Percentiles rank a stretch among this genome's conserved stretches.
Conservation (phyloP, 768 basidiomycete species). For the Cystobasidiopsis lactophilus region DNA sequence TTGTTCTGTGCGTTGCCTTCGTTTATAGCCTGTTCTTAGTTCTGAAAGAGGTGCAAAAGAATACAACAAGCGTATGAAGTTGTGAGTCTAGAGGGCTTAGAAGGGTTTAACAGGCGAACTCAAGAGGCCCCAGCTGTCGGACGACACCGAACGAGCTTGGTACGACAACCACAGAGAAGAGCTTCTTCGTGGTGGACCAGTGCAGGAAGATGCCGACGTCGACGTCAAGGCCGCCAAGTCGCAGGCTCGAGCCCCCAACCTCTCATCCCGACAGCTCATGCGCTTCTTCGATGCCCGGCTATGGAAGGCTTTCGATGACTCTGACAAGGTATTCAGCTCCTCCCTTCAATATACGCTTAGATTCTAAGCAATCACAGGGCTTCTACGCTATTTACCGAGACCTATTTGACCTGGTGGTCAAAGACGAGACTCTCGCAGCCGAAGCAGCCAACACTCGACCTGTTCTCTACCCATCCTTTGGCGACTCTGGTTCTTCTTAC, state of each 20-base stretch:
- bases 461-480: slow-evolving; percentile 55
- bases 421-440: slow-evolving; percentile 45
- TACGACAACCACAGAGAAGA: slow-evolving; percentile 55
- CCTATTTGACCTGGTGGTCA: slow-evolving; percentile 56
- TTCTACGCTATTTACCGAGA: slow-evolving; percentile 79
- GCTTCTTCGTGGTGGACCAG: slow-evolving; percentile 2
- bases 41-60: slow-evolving; percentile 58
- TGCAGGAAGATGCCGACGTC: slow-evolving; percentile 1
- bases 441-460: slow-evolving; percentile 21
- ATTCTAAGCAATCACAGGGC: slow-evolving; percentile 37
- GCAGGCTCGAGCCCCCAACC: slow-evolving; percentile 1
- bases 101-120: not conserved
- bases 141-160: slow-evolving; percentile 97
- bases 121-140: slow-evolving; percentile 87
- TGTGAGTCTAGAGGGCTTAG: slow-evolving; percentile 16
- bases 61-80: slow-evolving; percentile 95
- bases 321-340: slow-evolving; percentile 33
- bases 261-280: slow-evolving; percentile 38
- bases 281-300: slow-evolving; percentile 57
- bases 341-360: not conserved
- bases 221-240: not conserved
- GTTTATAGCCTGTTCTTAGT: no score
- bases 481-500: slow-evolving; percentile 56
- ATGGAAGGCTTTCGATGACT: slow-evolving; percentile 45
- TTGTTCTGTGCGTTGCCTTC: no score